phyloP scores from a whole-genome alignment of 2,329 filamentous ascomycete species.

The Pseudogymnoascus verrucosus region DNA sequence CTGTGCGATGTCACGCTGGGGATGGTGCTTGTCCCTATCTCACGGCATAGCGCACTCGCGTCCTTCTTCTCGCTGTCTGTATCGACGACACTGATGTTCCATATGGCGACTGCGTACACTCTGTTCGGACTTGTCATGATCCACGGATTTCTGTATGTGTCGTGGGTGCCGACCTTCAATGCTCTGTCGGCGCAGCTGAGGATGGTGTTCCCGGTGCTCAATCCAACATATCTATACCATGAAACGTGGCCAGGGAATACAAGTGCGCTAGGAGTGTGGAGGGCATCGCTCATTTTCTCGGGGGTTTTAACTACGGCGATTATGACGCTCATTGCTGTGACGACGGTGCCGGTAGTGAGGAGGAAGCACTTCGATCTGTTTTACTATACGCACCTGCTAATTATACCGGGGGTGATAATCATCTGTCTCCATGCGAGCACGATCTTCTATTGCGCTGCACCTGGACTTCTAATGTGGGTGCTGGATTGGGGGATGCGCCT shows the following conservation, averaged over 20 bases:
- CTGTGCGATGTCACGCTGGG: too few relatives aligned
- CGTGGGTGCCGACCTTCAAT: too few relatives aligned
- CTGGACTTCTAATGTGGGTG: slow-evolving; percentile 23
- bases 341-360: slow-evolving; percentile 20
- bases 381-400: slow-evolving; percentile 23
- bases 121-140: too few relatives aligned
- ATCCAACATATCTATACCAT: slow-evolving; percentile 16
- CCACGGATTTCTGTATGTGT: too few relatives aligned
- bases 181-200: too few relatives aligned
- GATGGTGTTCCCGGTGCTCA: too few relatives aligned
- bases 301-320: slow-evolving; percentile 17
- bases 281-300: slow-evolving; percentile 24
- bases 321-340: slow-evolving; percentile 20
- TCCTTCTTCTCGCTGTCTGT: too few relatives aligned
- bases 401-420: slow-evolving; percentile 20
- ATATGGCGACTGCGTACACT: too few relatives aligned
- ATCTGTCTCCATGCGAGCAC: slow-evolving; percentile 25
- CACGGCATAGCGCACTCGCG: too few relatives aligned
- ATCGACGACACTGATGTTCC: too few relatives aligned
- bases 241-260: slow-evolving; percentile 22
- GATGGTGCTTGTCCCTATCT: too few relatives aligned
- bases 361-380: slow-evolving; percentile 24
- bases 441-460: slow-evolving; percentile 24
- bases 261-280: slow-evolving; percentile 21
- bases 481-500: too few relatives aligned